These are phyloP conservation scores for Saitozyma sp. DNA, from an alignment of 768 basidiomycete species.

Conservation along the genomic window DNA sequence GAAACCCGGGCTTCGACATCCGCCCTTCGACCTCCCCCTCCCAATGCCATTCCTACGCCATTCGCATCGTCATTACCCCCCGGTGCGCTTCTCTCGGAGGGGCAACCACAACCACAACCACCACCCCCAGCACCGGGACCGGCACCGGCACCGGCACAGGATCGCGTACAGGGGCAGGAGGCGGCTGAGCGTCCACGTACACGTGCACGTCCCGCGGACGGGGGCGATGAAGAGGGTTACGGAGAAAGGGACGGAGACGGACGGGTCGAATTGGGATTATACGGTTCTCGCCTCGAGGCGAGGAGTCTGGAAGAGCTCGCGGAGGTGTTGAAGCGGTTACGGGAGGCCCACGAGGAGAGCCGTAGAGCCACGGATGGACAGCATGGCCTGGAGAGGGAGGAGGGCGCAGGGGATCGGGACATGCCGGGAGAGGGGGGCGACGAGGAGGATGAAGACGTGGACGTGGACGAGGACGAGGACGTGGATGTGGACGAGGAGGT, in stretches of 20 bases:
- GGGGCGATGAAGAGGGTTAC: not conserved
- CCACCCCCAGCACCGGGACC: not conserved
- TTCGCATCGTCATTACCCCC: slow-evolving; percentile 35
- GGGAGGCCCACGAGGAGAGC: slow-evolving; percentile 1
- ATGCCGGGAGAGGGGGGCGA: not conserved
- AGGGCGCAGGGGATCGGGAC: slow-evolving; percentile 4
- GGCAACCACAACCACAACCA: not conserved
- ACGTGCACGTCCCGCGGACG: not conserved
- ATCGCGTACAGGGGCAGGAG: not conserved
- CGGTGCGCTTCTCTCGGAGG: not conserved
- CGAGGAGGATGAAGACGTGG: not conserved
- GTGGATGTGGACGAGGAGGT: not conserved
- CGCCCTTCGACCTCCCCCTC: slow-evolving; percentile 25
- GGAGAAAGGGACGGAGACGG: not conserved
- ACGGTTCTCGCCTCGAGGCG: slow-evolving; percentile 34
- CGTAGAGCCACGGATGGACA: not conserved
- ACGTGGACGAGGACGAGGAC: not conserved
- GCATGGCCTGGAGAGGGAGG: slow-evolving; percentile 1
- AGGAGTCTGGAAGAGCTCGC: slow-evolving; percentile 28
- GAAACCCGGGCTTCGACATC: slow-evolving; percentile 28
- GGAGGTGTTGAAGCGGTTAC: slow-evolving; percentile 16
- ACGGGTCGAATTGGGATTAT: slow-evolving; percentile 30
- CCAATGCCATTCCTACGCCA: slow-evolving; percentile 36
- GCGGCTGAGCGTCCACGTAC: not conserved
- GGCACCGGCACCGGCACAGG: not conserved